Evolutionary conservation across 768 basidiomycete species (phyloP).

Genomic region (Podaxis sp.): DNA sequence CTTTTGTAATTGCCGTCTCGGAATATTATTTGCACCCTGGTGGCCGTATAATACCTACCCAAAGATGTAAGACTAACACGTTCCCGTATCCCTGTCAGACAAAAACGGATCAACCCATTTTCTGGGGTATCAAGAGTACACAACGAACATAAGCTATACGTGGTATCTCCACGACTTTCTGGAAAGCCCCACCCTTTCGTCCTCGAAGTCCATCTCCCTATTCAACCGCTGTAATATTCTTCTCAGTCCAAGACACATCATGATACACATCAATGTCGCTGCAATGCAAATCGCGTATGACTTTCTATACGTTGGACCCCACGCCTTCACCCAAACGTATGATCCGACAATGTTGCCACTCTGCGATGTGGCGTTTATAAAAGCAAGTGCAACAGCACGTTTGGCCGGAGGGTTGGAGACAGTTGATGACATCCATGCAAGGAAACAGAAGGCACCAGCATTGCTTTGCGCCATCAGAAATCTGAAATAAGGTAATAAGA

Average conservation of each 20-base stretch:
- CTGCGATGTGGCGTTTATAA: constrained; percentile 80
- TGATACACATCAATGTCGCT: constrained; percentile 47
- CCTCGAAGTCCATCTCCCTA: constrained; percentile 35
- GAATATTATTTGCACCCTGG: neutral
- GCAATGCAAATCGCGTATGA: constrained; percentile 77
- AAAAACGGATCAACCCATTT: too few species aligned
- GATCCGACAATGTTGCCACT: constrained; percentile 85
- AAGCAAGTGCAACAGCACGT: constrained; percentile 82
- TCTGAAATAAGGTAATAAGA: constrained; percentile 31
- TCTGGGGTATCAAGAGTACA: too few species aligned
- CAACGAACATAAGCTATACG: neutral
- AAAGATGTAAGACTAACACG: too few species aligned
- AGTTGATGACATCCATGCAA: constrained; percentile 51
- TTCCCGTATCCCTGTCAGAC: too few species aligned
- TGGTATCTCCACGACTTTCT: constrained; percentile 14
- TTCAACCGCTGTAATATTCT: constrained; percentile 43
- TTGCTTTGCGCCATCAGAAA: constrained; percentile 80
- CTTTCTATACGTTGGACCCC: constrained; percentile 69
- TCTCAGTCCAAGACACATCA: constrained; percentile 51
- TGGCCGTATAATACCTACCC: neutral
- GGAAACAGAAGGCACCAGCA: constrained; percentile 67
- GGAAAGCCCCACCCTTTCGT: constrained; percentile 36
- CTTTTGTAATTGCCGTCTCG: constrained; percentile 7
- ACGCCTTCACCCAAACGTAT: constrained; percentile 68
- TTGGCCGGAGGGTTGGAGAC: constrained; percentile 73